Conservation (phyloP, 2,329 filamentous ascomycete genomes). For the Microcyclospora pomicola region DNA sequence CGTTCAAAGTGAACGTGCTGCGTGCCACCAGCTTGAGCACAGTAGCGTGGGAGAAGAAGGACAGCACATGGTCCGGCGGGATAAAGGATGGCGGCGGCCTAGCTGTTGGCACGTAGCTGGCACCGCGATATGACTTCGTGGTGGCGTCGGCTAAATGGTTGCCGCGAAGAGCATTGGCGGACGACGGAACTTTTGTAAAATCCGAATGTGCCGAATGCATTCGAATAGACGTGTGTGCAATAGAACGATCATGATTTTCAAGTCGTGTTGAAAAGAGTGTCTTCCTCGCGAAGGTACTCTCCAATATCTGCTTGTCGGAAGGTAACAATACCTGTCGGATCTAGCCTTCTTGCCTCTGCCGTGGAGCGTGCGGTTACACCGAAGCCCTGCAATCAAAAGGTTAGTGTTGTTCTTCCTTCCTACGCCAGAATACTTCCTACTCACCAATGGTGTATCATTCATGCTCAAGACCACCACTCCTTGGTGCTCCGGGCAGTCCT, state of each 20-base stretch:
- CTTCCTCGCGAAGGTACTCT: constrained; percentile 80
- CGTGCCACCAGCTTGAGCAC: constrained; percentile 21
- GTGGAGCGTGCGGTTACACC: constrained; percentile 82
- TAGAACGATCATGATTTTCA: constrained; percentile 7
- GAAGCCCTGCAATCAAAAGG: constrained; percentile 51
- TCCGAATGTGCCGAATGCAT: background rate
- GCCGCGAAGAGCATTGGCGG: too few species aligned
- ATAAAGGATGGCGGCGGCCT: constrained; percentile 9
- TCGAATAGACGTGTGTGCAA: background rate
- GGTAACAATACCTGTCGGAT: constrained; percentile 77
- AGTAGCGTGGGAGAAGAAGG: constrained; percentile 22
- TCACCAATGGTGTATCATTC: constrained; percentile 67
- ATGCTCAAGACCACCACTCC: constrained; percentile 83
- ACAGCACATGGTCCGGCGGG: constrained; percentile 21
- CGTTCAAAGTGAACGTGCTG: constrained; percentile 26
- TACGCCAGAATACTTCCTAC: constrained; percentile 9
- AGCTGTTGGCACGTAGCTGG: background rate
- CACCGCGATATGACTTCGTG: too few species aligned
- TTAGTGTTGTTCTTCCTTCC: constrained; percentile 3
- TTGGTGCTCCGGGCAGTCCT: constrained; percentile 86
- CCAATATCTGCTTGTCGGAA: constrained; percentile 91
- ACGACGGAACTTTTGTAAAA: background rate
- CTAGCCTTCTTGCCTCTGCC: constrained; percentile 66
- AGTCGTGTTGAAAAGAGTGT: constrained; percentile 45
- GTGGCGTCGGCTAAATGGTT: too few species aligned